These are phyloP conservation scores for Hypoxylon sp. DNA, from an alignment of 2,329 filamentous ascomycete species.

Conservation along the genomic window DNA sequence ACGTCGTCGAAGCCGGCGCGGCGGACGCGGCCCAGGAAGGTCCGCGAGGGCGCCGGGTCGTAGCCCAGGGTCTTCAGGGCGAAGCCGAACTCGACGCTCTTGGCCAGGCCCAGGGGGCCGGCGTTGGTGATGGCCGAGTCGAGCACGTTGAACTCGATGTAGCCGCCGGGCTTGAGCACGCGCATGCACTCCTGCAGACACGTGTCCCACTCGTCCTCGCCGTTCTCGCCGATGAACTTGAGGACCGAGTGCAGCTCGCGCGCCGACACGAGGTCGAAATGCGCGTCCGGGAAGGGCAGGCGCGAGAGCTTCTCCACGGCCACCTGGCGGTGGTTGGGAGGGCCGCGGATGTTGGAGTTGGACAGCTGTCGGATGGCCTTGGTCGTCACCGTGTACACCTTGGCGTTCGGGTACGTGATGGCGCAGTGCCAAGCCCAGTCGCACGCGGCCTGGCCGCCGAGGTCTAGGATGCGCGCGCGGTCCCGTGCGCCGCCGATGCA, in stretches of 20 bases:
- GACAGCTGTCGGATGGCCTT: slow-evolving; percentile 76
- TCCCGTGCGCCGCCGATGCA: slow-evolving; percentile 62
- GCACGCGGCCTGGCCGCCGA: slow-evolving; percentile 85
- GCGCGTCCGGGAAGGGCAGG: slow-evolving; percentile 84
- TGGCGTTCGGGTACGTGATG: slow-evolving; percentile 83
- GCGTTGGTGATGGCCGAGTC: slow-evolving; percentile 92
- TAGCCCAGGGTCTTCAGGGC: slow-evolving; percentile 90
- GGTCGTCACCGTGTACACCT: slow-evolving; percentile 88
- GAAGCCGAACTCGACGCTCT: slow-evolving; percentile 92
- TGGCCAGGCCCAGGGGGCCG: slow-evolving; percentile 80
- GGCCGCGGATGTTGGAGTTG: slow-evolving; percentile 82
- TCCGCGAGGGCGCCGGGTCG: slow-evolving; percentile 84
- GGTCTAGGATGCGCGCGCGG: slow-evolving; percentile 80
- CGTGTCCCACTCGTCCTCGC: slow-evolving; percentile 86
- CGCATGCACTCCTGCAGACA: slow-evolving; percentile 89
- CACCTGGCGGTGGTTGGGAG: slow-evolving; percentile 86
- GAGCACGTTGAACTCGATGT: slow-evolving; percentile 89
- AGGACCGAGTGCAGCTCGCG: slow-evolving; percentile 87
- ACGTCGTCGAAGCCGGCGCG: slow-evolving; percentile 82
- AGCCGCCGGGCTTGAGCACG: slow-evolving; percentile 91
- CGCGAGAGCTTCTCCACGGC: slow-evolving; percentile 80
- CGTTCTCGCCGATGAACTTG: slow-evolving; percentile 75
- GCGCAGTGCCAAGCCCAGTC: slow-evolving; percentile 98
- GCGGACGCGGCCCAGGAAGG: slow-evolving; percentile 79
- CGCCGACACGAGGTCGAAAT: slow-evolving; percentile 93